Percentiles rank a stretch among this genome's conserved stretches.
Conservation (phyloP, 495 filamentous ascomycete genomes). For the Recurvomyces mirabilis region DNA sequence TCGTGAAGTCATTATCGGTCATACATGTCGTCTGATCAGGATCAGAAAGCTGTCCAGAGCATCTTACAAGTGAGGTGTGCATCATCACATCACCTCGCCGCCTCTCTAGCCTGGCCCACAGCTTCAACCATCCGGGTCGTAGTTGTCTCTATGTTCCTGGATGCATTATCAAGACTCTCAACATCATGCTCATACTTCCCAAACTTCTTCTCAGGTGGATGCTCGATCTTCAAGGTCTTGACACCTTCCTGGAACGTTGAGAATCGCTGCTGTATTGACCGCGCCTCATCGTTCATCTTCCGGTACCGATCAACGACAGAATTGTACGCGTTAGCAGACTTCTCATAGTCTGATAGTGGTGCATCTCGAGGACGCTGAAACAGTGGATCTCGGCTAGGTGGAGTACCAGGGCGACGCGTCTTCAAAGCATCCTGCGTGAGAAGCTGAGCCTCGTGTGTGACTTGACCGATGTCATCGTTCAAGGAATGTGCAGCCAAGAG, state of each 20-base stretch:
- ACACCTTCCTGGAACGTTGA: not conserved
- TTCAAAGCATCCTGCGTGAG: not conserved
- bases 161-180: not conserved
- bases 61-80: too few species aligned
- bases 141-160: not conserved
- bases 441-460: not conserved
- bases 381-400: not conserved
- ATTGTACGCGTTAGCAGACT: not conserved
- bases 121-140: not conserved
- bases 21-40: too few species aligned
- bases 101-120: not conserved
- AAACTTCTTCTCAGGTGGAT: not conserved
- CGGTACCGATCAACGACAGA: not conserved
- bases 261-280: not conserved
- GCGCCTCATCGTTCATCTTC: not conserved
- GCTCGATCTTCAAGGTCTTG: not conserved
- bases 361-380: not conserved
- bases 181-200: conserved; percentile 1
- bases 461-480: not conserved
- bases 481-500: not conserved
- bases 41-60: too few species aligned
- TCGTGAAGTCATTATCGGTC: too few species aligned
- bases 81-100: not conserved
- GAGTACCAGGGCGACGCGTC: not conserved
- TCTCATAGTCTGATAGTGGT: conserved; percentile 1